phyloP scores from a whole-genome alignment of 2,329 filamentous ascomycete genomes.

The Diaporthe vaccinii region DNA sequence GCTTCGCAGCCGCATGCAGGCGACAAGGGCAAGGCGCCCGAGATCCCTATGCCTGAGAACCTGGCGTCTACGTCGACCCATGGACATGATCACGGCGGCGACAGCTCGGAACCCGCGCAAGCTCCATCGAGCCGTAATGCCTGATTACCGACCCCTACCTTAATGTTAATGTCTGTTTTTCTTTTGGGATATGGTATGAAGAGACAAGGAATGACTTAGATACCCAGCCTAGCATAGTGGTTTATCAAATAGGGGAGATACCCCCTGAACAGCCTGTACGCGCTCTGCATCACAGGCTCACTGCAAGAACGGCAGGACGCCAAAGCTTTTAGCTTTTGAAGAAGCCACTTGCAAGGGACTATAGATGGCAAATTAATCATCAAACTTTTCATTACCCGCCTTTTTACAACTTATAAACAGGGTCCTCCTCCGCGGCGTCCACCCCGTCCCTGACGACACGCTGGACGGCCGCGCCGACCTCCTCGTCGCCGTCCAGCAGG shows the following conservation, averaged over 20 bases:
- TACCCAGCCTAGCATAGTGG: slow-evolving; percentile 21
- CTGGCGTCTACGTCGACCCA: background rate
- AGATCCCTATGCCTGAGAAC: slow-evolving; percentile 13
- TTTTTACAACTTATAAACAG: slow-evolving; percentile 45
- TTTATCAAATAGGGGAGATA: slow-evolving; percentile 32
- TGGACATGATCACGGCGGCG: background rate
- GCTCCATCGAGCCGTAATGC: background rate
- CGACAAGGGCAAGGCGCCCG: slow-evolving; percentile 30
- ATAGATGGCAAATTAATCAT: background rate
- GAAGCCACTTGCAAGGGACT: background rate
- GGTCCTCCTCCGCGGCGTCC: slow-evolving; percentile 67
- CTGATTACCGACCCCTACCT: background rate
- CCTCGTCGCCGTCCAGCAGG: slow-evolving; percentile 66
- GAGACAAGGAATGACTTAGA: background rate
- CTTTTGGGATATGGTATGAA: background rate
- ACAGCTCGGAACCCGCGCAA: background rate
- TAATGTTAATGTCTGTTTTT: slow-evolving; percentile 23
- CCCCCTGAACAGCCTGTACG: background rate
- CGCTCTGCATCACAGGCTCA: background rate
- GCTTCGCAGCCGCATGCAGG: background rate
- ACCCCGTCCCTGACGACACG: slow-evolving; percentile 63
- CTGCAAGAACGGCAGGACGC: background rate
- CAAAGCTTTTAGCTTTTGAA: background rate
- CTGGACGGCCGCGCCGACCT: slow-evolving; percentile 61
- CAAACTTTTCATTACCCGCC: no score